Conservation (phyloP, 306 rosid genomes). For the Benincasa hispida region DNA sequence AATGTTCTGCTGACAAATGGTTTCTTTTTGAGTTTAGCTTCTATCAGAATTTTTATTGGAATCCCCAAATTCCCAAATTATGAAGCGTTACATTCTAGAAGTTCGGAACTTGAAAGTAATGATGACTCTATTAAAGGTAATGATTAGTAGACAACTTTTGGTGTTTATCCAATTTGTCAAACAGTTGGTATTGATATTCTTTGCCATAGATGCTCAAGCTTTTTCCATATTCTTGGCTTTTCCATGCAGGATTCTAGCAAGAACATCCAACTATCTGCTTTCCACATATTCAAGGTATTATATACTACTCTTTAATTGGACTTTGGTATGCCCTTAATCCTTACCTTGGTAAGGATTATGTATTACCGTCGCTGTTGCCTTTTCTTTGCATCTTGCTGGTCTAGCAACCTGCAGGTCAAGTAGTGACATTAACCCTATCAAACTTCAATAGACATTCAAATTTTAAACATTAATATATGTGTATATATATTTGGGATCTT, state of each 20-base stretch:
- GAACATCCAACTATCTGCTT: constrained; percentile 81
- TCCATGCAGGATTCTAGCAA: constrained; percentile 84
- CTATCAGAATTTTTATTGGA: constrained; percentile 86
- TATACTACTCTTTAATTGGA: not conserved
- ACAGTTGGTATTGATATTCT: not conserved
- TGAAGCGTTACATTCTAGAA: constrained; percentile 86
- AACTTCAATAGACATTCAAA: not conserved
- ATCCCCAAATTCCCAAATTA: constrained; percentile 67
- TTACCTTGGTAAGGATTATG: not conserved
- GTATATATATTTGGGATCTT: not conserved
- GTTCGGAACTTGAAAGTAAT: constrained; percentile 70
- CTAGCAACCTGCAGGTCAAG: not conserved
- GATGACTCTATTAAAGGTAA: constrained; percentile 88
- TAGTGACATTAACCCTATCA: not conserved
- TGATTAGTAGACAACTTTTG: not conserved
- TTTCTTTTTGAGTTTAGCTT: constrained; percentile 47
- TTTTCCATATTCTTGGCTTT: constrained; percentile 6
- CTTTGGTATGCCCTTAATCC: not conserved
- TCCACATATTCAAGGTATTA: constrained; percentile 94
- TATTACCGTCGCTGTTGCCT: not conserved
- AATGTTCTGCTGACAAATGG: constrained; percentile 13
- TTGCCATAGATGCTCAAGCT: constrained; percentile 15
- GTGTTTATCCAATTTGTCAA: not conserved
- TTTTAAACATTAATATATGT: too few relatives aligned
- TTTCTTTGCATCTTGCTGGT: constrained; percentile 1